phyloP scores from a whole-genome alignment of 805 yeast genomes.

The Ogataea pini region DNA sequence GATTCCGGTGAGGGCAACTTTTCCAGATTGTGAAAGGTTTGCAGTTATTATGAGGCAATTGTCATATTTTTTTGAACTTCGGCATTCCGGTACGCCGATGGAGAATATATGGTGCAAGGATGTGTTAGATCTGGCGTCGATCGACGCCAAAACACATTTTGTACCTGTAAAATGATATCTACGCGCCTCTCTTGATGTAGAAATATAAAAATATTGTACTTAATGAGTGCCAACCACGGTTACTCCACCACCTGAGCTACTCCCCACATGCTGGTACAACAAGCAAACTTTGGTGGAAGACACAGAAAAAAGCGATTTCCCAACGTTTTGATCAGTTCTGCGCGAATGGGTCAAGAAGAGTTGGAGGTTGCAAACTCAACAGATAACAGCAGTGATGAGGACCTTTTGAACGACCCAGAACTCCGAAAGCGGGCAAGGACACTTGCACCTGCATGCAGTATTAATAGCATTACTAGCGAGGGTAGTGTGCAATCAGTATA shows the following conservation, averaged over 20 bases:
- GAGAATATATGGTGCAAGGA: neutral
- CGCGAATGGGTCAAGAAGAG: neutral
- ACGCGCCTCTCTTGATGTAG: neutral
- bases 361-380: slow-evolving; percentile 8
- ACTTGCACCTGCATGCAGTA: neutral
- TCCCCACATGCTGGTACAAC: too few relatives aligned
- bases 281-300: too few relatives aligned
- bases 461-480: neutral
- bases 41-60: neutral
- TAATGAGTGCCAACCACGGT: too few relatives aligned
- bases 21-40: neutral
- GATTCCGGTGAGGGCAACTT: neutral
- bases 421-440: neutral
- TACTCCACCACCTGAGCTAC: too few relatives aligned
- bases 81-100: neutral
- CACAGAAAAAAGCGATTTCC: too few relatives aligned
- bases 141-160: neutral
- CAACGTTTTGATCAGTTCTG: too few relatives aligned
- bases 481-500: slow-evolving; percentile 1
- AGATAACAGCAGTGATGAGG: slow-evolving; percentile 9
- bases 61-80: neutral
- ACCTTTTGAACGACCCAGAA: slow-evolving; percentile 6
- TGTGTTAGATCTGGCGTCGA: neutral
- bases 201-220: too few relatives aligned
- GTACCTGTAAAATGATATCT: too few relatives aligned